phyloP scores from a whole-genome alignment of 202 grass and related monocot species.

The Bolboschoenoplectus hybrid region DNA sequence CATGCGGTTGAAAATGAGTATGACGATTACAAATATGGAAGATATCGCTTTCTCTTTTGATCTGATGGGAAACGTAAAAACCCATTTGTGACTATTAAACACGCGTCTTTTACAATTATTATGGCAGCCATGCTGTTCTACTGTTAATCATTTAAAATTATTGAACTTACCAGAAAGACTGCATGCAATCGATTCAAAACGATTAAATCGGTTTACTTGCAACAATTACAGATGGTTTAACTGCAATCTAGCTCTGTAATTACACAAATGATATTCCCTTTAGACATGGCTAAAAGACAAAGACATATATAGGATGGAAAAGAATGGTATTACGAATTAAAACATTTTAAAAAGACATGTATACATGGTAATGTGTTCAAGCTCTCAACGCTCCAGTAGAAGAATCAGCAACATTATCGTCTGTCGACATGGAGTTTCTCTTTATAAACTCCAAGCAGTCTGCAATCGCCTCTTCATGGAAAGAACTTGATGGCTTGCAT shows the following conservation, averaged over 20 bases:
- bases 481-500: conserved; percentile 59
- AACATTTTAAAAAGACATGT: background rate
- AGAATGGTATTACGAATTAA: background rate
- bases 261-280: background rate
- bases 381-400: background rate
- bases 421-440: conserved; percentile 47
- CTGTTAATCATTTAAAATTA: background rate
- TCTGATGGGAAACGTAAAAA: too few relatives aligned
- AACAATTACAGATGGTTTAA: background rate
- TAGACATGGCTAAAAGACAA: background rate
- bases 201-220: too few relatives aligned
- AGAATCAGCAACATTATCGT: background rate
- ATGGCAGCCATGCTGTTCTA: background rate
- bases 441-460: conserved; percentile 95
- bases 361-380: background rate
- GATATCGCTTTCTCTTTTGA: too few relatives aligned
- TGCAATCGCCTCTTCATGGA: conserved; percentile 68
- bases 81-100: too few relatives aligned
- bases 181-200: background rate
- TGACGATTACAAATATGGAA: too few relatives aligned
- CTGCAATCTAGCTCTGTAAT: background rate
- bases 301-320: background rate
- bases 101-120: background rate
- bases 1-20: background rate
- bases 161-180: background rate